Conservation (phyloP, 805 yeast genomes). For the Candida silvicultrix region DNA sequence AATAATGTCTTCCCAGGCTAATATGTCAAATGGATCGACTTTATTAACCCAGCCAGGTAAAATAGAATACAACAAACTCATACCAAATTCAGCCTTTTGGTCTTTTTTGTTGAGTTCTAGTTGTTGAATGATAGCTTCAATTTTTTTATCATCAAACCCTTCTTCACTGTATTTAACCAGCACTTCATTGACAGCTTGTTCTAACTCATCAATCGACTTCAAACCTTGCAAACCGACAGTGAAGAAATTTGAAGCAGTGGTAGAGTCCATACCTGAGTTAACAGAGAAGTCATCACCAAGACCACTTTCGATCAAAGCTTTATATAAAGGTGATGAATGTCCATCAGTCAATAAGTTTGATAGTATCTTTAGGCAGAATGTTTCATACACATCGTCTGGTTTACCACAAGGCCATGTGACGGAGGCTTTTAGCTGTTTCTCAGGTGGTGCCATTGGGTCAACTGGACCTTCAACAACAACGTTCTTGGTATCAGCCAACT, state of each 20-base stretch:
- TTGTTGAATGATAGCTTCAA: conserved; percentile 87
- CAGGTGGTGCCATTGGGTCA: conserved; percentile 66
- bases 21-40: conserved; percentile 63
- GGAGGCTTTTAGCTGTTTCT: conserved; percentile 71
- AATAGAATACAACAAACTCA: conserved; percentile 63
- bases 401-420: conserved; percentile 84
- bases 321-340: conserved; percentile 85
- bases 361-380: conserved; percentile 67
- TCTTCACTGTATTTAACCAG: conserved; percentile 35
- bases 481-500: conserved; percentile 25
- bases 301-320: conserved; percentile 79
- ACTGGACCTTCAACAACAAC: conserved; percentile 62
- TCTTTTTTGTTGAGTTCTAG: conserved; percentile 78
- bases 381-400: conserved; percentile 60
- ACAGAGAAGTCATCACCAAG: conserved; percentile 81
- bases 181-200: conserved; percentile 38
- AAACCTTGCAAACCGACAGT: conserved; percentile 85
- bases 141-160: conserved; percentile 49
- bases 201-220: conserved; percentile 40
- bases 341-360: conserved; percentile 78
- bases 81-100: conserved; percentile 86
- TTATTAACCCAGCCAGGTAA: conserved; percentile 85
- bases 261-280: conserved; percentile 81
- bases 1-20: conserved; percentile 61
- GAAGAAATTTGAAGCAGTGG: conserved; percentile 70